Evolutionary conservation across 495 filamentous ascomycete species (phyloP), one percentile per base, ranked within the genome.

Genomic region (Podospora bellae-mahoneyi): DNA sequence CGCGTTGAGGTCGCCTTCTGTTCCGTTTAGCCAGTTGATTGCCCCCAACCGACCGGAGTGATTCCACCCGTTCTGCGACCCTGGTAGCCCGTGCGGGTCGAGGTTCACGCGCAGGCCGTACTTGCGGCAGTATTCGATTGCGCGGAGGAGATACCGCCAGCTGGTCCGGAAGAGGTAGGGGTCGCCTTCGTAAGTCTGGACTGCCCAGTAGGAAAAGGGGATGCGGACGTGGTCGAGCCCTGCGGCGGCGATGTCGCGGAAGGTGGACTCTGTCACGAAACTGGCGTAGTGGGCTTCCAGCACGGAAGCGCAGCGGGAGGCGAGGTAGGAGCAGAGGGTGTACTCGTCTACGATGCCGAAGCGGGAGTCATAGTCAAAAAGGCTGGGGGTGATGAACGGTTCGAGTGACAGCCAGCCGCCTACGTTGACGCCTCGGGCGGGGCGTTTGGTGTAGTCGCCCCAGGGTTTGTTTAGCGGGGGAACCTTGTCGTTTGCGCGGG

Each of bases 151-250:
- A 76, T 99, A 99, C 16, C 96, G 86, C 95, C 95, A 99, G 0
- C 91, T 88, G 32, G 91, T 92, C 67, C 93, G 88, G 34, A 90
- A 85, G 26, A 99, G 85, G 74, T 96, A 99, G 1, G 93, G 91
- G 73, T 99, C 95, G 19, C 84, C 90, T 39, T 90, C 88, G 75
- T 96, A 96, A 0, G 90, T 92, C 59, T 85, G 87, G 2, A 98
- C 88, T 0, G 93, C 92, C 96, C 96, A 99, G 83, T 99, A 99
- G 2, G 91, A 91, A 76, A 90, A 98, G 2, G 90, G 93, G 48
- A 99, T 96, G 61, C 96, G 91, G 10, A 99, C 91, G 77, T 99
- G 95, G 77, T 99, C 96, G 15, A 99, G 88, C 0, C 95, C 96
- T 2, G 96, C 96, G 27, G 88, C 89, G 39, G 84, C 84, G 68